Evolutionary conservation across 2,329 filamentous ascomycete genomes (phyloP).

Genomic region (Epichloe uncinata): DNA sequence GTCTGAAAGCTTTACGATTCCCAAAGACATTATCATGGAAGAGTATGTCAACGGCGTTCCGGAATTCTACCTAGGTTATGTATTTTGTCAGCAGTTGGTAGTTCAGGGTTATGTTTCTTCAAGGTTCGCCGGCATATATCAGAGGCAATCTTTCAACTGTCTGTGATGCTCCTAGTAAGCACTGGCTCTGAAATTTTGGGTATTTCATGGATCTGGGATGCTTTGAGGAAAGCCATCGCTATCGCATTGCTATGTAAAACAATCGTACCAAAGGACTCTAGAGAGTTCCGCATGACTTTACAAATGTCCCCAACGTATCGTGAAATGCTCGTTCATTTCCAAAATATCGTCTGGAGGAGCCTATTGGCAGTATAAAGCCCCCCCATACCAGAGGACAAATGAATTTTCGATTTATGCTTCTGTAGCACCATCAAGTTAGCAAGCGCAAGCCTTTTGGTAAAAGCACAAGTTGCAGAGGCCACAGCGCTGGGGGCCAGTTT

Average conservation of each 20-base stretch:
- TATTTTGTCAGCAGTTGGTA: not conserved
- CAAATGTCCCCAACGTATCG: not conserved
- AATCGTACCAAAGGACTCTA: not conserved
- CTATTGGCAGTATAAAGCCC: too few relatives aligned
- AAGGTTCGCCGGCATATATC: not conserved
- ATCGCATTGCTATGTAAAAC: slow-evolving; percentile 7
- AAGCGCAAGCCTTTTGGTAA: too few relatives aligned
- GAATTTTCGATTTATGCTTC: too few relatives aligned
- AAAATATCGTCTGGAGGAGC: too few relatives aligned
- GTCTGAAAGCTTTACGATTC: not conserved
- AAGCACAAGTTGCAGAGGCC: too few relatives aligned
- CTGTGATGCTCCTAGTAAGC: not conserved
- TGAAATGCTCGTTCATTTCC: not conserved
- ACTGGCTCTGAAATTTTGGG: not conserved
- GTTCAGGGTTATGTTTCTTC: not conserved
- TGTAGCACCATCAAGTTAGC: too few relatives aligned
- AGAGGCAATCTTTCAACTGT: not conserved
- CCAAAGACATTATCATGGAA: not conserved
- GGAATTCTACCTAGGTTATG: not conserved
- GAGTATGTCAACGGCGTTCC: slow-evolving; percentile 2
- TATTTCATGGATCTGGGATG: slow-evolving; percentile 24
- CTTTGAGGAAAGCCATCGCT: slow-evolving; percentile 17
- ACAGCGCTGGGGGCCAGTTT: too few relatives aligned
- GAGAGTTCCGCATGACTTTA: not conserved
- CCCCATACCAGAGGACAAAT: too few relatives aligned